phyloP scores from a whole-genome alignment of 768 basidiomycete genomes.

The Collybia sordida region DNA sequence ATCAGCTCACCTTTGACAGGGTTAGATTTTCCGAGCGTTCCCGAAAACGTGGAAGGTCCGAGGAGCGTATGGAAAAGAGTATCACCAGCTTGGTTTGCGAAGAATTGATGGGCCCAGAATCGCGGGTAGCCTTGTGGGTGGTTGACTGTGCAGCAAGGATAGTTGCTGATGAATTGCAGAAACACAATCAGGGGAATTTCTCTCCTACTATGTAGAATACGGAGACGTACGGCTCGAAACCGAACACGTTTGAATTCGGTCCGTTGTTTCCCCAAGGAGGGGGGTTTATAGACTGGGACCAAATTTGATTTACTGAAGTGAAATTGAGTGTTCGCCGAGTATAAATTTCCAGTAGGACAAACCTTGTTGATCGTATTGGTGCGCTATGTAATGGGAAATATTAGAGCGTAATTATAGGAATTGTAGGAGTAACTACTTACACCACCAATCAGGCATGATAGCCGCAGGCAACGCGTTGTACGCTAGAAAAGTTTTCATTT shows the following conservation, averaged over 20 bases:
- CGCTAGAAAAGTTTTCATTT: slow-evolving; percentile 17
- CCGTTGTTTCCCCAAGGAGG: slow-evolving; percentile 37
- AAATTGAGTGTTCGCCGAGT: background rate
- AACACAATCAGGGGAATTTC: background rate
- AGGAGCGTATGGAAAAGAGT: slow-evolving; percentile 36
- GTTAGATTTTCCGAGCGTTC: slow-evolving; percentile 30
- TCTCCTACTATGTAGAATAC: background rate
- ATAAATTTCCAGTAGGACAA: background rate
- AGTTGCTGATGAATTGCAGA: slow-evolving; percentile 28
- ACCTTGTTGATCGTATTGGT: slow-evolving; percentile 45
- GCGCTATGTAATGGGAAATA: slow-evolving; percentile 23
- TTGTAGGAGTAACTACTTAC: slow-evolving; percentile 16
- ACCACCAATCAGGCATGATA: slow-evolving; percentile 38
- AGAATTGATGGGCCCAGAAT: slow-evolving; percentile 42
- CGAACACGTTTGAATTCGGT: slow-evolving; percentile 40
- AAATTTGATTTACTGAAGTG: slow-evolving; percentile 38
- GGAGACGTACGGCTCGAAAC: slow-evolving; percentile 37
- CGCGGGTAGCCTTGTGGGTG: slow-evolving; percentile 40
- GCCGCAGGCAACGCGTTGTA: slow-evolving; percentile 41
- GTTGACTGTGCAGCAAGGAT: slow-evolving; percentile 44
- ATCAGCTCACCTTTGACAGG: slow-evolving; percentile 27
- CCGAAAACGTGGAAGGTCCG: slow-evolving; percentile 36
- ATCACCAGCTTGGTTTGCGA: slow-evolving; percentile 25
- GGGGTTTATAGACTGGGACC: slow-evolving; percentile 38
- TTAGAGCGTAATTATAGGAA: background rate